Base-by-base conservation (phyloP, 1,139 yeast species). In the Yarrowia galli region DNA sequence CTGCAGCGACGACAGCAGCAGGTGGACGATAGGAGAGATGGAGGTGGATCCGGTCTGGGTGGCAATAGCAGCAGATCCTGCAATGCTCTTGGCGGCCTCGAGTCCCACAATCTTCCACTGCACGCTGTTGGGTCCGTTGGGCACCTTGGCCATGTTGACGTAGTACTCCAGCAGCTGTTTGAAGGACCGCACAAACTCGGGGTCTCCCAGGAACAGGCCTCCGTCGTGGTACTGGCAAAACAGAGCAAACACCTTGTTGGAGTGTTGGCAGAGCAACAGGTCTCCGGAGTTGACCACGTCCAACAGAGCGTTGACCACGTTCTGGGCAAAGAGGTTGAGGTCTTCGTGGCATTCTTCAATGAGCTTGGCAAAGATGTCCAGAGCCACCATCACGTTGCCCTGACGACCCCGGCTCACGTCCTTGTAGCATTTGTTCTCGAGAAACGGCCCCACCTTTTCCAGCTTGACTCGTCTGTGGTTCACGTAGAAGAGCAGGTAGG, bases 401-500 rank as follows among this genome's bases (percentile, higher is more conserved):
- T 88, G 80, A 40, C 91, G 80, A 69, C 83, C 86, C 65, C 86
- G 85, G 69, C 82, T 79, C 43, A 87, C 82, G 76, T 93, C 98
- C 15, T 82, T 75, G 20, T 76, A 75, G n/a, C 95, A 86, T 76
- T 87, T 88, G 72, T 83, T 86, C 66, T 84, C 84, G 69, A 95
- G 78, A 75, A 89, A 92, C 12, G 80, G 79, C 28, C 93, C 89
- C 20, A 95, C 97, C 74, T 93, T 93, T 73, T 91, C 95, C 71
- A 95, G 82, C 76, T 95, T 95, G 53, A 92, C 88, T 70, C 97
- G 83, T 73, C 98, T 83, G 9, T 97, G 89, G 53, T 96, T 88
- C n/a, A 97, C 97, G 77, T 93, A 93, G 80, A 91, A 95, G 51
- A 93, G 80, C 72, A 95, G 82, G 76, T 92, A 92, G 69, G 97